Base-by-base conservation (phyloP, 2,329 filamentous ascomycete species). In the Nemania serpens region DNA sequence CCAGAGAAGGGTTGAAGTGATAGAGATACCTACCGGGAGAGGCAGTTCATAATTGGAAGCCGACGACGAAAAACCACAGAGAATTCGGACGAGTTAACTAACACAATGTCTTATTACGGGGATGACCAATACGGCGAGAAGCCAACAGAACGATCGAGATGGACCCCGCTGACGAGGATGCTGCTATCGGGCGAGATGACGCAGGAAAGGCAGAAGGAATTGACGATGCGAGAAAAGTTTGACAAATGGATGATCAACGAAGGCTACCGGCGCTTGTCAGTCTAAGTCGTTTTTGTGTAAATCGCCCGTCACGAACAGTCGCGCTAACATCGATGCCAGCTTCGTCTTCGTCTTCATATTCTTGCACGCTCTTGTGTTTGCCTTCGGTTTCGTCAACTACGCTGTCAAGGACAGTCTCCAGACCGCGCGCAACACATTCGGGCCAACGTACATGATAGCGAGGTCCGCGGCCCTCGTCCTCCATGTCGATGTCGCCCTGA, bases 171-270 rank as follows among this genome's bases (percentile, higher is more conserved):
- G 57, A 91, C 90, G 62, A 86, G 90, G 66, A 91, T 94, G 88
- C 79, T 95, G 73, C 84, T 93, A 74, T 92, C 91, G 58, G 90
- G 91, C 51, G 89, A 93, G 78, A 90, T 93, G 85, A 91, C 87
- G 56, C 87, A 88, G 70, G 88, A 92, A 73, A 84, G 81, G 70
- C 87, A 89, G 67, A 87, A 87, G 73, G 83, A 88, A 58, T 78
- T 94, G 68, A 86, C 85, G 22, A 76, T 84, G 64, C 84, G 85
- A 71, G 89, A 94, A 75, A 89, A 85, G 73, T 89, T 94, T 72
- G 89, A 93, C 75, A 82, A 88, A 67, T 95, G 91, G 91, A 93
- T 95, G 91, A 89, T 94, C 63, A 94, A 94, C 74, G 91, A 94
- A 74, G 91, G 91, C 62, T 93, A 92, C 74, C 84, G 90, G 73